Evolutionary conservation across 495 filamentous ascomycete genomes (phyloP).

Genomic region (Podospora comata): DNA sequence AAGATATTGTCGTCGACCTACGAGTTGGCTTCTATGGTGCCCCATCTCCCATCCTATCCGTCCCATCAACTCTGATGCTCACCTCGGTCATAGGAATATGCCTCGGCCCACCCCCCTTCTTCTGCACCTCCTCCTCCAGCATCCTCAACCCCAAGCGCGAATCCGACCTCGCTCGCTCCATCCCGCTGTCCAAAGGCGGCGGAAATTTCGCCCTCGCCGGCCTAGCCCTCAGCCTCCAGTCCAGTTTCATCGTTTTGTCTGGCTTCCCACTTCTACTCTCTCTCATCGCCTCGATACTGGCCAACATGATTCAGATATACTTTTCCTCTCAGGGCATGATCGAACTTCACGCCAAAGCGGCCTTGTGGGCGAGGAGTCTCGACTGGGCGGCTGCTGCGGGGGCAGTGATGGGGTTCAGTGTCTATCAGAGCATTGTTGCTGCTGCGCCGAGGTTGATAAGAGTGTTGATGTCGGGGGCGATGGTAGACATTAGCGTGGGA

Average conservation of each 20-base stretch:
- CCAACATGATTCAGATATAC: slow-evolving; percentile 26
- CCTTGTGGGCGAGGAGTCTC: slow-evolving; percentile 27
- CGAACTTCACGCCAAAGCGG: slow-evolving; percentile 25
- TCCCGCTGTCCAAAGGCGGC: slow-evolving; percentile 19
- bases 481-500: slow-evolving; percentile 12
- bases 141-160: slow-evolving; percentile 8
- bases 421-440: slow-evolving; percentile 14
- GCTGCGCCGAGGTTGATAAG: slow-evolving; percentile 20
- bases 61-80: background rate
- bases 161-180: slow-evolving; percentile 12
- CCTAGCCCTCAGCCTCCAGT: slow-evolving; percentile 25
- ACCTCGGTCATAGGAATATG: slow-evolving; percentile 21
- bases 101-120: slow-evolving; percentile 24
- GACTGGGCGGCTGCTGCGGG: slow-evolving; percentile 31
- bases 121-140: slow-evolving; percentile 20
- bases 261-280: slow-evolving; percentile 24
- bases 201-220: slow-evolving; percentile 21
- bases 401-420: slow-evolving; percentile 12
- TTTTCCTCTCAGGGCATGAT: slow-evolving; percentile 14
- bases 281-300: slow-evolving; percentile 17
- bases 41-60: background rate
- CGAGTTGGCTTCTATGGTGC: slow-evolving; percentile 29
- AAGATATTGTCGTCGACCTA: slow-evolving; percentile 18
- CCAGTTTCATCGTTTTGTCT: slow-evolving; percentile 25
- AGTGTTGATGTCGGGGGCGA: slow-evolving; percentile 9